Evolutionary conservation across 2,329 filamentous ascomycete genomes (phyloP), one percentile per base, ranked within the genome.

Genomic region (Colletotrichum cuscutae): DNA sequence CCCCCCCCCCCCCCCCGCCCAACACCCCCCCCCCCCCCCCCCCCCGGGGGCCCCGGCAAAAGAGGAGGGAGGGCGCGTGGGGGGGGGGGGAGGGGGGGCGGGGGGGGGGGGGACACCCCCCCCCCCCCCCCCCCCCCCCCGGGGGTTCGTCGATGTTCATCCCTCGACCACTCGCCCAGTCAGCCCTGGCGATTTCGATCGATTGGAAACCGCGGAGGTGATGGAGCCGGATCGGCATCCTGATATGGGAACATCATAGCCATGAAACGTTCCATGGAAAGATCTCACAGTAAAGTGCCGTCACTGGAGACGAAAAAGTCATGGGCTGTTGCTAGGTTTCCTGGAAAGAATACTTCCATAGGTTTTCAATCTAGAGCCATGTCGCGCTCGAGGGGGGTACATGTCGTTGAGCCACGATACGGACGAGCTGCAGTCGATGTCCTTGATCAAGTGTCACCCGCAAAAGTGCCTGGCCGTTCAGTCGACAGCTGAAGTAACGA

Each of bases 401-500:
- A 53, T 64, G 22, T n/a, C 46, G 24, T 42, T 5, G 42, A 54
- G 22, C 37, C 22, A 49, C 60, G 37, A 49, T 49, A 19, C 22
- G n/a, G 19, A 24, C 26, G n/a, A 65, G 35, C 26, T 28, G 59
- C 54, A 5, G 46, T 49, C 60, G 60, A 59, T 61, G 65, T 52
- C 49, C 32, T 57, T 65, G 66, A 65, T 70, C 37, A 63, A 42
- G 70, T 57, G 60, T 32, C 30, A 69, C 65, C 65, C 49, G 32
- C 59, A 37, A 30, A 30, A n/a, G 35, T 54, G 46, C 66, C 59
- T 56, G 32, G 26, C 22, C 30, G 5, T 22, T 42, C 60, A 54
- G 42, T 49, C 42, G 19, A 58, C 13, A 49, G 11, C 46, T 13
- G 46, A 22, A 24, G 28, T 53, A 13, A 49, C n/a, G 26, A 22